phyloP scores from a whole-genome alignment of 1,139 yeast genomes.

The Saccharomyces uvarum region DNA sequence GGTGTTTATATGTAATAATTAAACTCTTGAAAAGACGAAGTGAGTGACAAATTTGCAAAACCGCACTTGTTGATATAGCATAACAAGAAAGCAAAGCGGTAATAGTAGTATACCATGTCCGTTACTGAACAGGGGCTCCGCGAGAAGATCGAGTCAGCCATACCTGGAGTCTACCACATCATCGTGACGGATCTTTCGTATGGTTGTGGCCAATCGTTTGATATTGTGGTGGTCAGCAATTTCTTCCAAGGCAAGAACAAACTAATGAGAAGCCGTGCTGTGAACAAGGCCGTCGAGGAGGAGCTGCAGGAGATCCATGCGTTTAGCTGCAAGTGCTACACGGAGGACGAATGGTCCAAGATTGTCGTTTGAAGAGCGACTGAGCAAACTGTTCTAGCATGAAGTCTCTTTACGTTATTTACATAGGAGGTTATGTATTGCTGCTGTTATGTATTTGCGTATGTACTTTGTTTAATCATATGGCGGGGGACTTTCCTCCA shows the following conservation, averaged over 20 bases:
- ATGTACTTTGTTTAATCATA: background rate
- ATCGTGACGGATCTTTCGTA: conserved; percentile 47
- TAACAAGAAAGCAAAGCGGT: background rate
- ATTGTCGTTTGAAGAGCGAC: conserved; percentile 16
- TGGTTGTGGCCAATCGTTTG: conserved; percentile 81
- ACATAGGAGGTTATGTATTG: background rate
- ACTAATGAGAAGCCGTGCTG: conserved; percentile 77
- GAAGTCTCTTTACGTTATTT: background rate
- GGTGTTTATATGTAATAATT: background rate
- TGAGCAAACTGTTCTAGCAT: conserved; percentile 4
- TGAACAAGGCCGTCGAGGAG: conserved; percentile 67
- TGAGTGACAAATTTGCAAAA: background rate
- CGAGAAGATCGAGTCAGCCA: conserved; percentile 17
- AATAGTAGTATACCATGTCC: background rate
- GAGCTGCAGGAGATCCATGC: conserved; percentile 88
- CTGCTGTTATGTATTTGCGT: background rate
- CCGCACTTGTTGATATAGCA: background rate
- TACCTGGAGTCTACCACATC: conserved; percentile 28
- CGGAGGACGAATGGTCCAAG: conserved; percentile 61
- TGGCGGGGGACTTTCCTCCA: conserved; percentile 7
- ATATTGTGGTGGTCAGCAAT: conserved; percentile 76
- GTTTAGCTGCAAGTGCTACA: conserved; percentile 81
- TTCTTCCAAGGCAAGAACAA: conserved; percentile 75
- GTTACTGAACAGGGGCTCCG: conserved; percentile 21
- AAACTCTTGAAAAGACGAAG: background rate